Conservation (phyloP, 2,329 filamentous ascomycete genomes). For the Coniochaeta pulveracea region DNA sequence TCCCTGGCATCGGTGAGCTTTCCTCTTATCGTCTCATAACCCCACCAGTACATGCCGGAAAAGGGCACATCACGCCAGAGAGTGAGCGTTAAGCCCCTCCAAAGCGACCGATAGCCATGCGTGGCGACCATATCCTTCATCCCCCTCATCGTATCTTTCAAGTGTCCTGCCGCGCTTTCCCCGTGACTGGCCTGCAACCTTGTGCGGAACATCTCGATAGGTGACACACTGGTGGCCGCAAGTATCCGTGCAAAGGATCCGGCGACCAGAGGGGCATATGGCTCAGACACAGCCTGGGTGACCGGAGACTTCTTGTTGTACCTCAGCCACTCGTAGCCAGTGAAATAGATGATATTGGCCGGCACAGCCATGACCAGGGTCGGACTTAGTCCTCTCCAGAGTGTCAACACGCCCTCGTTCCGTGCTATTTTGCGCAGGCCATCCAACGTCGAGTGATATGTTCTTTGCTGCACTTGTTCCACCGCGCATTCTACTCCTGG, state of each 20-base stretch:
- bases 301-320: slow-evolving; percentile 65
- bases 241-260: slow-evolving; percentile 68
- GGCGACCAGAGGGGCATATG: slow-evolving; percentile 68
- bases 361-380: slow-evolving; percentile 91
- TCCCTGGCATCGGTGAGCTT: slow-evolving; percentile 58
- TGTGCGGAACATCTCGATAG: slow-evolving; percentile 89
- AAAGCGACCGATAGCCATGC: slow-evolving; percentile 72
- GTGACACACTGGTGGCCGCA: slow-evolving; percentile 73
- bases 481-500: slow-evolving; percentile 64
- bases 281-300: slow-evolving; percentile 47
- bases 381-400: slow-evolving; percentile 92
- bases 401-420: slow-evolving; percentile 74
- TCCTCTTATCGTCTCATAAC: slow-evolving; percentile 77
- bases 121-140: slow-evolving; percentile 67
- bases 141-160: slow-evolving; percentile 67
- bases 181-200: slow-evolving; percentile 71
- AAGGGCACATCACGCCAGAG: slow-evolving; percentile 97
- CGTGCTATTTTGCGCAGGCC: slow-evolving; percentile 88
- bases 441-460: slow-evolving; percentile 84
- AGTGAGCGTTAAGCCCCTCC: slow-evolving; percentile 82
- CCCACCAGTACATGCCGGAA: slow-evolving; percentile 96
- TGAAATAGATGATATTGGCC: slow-evolving; percentile 96
- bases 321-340: slow-evolving; percentile 91
- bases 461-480: slow-evolving; percentile 72
- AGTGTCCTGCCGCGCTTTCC: slow-evolving; percentile 51